Base-by-base conservation (phyloP, 1,139 yeast species). In the Protomyces inundatus region DNA sequence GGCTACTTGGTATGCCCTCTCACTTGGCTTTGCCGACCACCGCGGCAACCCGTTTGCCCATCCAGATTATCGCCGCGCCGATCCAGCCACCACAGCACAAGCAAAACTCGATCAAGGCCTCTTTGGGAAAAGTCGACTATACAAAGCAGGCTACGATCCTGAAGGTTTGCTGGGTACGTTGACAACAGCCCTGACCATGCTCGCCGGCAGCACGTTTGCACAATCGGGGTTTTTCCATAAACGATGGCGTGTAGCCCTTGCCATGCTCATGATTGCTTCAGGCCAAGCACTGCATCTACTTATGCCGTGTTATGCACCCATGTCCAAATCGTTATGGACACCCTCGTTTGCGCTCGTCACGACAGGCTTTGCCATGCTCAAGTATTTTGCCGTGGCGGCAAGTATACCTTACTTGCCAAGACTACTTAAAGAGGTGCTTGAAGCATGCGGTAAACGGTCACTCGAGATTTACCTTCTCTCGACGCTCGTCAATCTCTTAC, bases 261-360 rank as follows among this genome's bases (percentile, higher is more conserved):
- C 30, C 10, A 3, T 42, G 39, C 12, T 42, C 53, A 42, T 55
- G 59, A 42, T 55, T 33, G 30, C 9, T 6, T 16, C 53, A 7
- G 59, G 59, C 10, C 16, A 55, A 16, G 53, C 59, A 9, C 34
- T 55, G 10, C 53, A 55, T 45, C 14, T 45, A 9, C 16, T 32
- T n/a, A 16, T 42, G 33, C 59, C 59, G 10, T 33, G 45, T 32
- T 55, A 55, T 39, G 40, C 42, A 3, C 59, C 59, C 12, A 42
- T 55, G 12, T 55, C 53, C 33, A 55, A 55, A 40, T 23, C 39
- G 6, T 39, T 55, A 9, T 55, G 59, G 59, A 55, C 59, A 32
- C 59, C 59, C 2, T 37, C 51, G 12, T 55, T 55, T 35, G 59
- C 46, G 12, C 59, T 55, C 30, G 42, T 55, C 40, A 55, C 53